phyloP scores from a whole-genome alignment of 1,139 yeast genomes.

The Magnusiomyces tetraspermus region DNA sequence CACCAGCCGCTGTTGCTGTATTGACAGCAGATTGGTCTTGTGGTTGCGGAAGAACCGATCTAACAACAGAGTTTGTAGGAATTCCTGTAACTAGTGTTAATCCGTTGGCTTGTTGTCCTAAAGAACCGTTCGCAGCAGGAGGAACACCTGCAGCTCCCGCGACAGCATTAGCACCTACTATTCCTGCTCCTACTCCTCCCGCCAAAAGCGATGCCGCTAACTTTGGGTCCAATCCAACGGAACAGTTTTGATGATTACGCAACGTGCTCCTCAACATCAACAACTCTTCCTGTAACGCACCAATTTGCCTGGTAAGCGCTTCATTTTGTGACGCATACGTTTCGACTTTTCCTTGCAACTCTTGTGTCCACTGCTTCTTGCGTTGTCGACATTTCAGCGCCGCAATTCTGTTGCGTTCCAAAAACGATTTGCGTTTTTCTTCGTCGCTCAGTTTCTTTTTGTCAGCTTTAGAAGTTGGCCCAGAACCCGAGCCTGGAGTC shows the following conservation, averaged over 20 bases:
- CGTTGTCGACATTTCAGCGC: conserved; percentile 94
- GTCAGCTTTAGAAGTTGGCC: conserved; percentile 7
- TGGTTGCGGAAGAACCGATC: not conserved
- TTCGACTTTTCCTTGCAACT: conserved; percentile 69
- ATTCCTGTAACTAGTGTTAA: not conserved
- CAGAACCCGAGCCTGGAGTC: not conserved
- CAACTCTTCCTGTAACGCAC: conserved; percentile 52
- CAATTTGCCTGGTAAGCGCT: conserved; percentile 50
- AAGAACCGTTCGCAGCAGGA: not conserved
- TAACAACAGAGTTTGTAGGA: not conserved
- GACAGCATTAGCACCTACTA: not conserved
- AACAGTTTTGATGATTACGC: conserved; percentile 32
- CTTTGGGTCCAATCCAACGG: conserved; percentile 8
- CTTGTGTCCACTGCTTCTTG: conserved; percentile 78
- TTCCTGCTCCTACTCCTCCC: not conserved
- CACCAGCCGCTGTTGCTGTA: not conserved
- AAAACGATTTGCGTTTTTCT: conserved; percentile 69
- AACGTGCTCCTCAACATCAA: conserved; percentile 39
- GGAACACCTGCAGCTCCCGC: not conserved
- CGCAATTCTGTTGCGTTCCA: conserved; percentile 89
- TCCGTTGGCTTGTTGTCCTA: not conserved
- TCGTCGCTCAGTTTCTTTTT: conserved; percentile 39
- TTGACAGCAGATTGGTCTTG: not conserved
- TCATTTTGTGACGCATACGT: conserved; percentile 66
- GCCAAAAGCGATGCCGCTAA: conserved; percentile 3